Conservation (phyloP, 1,139 yeast species). For the Protomyces gravidus region DNA sequence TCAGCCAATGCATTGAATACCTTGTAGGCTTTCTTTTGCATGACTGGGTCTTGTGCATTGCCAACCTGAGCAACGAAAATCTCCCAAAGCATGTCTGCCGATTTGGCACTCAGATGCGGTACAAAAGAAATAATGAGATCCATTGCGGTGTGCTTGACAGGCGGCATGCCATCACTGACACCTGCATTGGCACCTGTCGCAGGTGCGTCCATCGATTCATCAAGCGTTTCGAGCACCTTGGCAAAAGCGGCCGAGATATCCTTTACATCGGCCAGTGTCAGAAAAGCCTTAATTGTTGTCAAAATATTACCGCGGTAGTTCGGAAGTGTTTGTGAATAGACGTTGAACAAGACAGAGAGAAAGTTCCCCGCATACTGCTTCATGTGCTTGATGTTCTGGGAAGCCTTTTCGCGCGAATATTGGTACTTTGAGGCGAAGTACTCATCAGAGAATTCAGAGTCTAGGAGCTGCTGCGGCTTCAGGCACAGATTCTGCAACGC, state of each 20-base stretch:
- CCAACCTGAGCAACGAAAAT: constrained; percentile 69
- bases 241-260: constrained; percentile 75
- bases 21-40: constrained; percentile 88
- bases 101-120: constrained; percentile 66
- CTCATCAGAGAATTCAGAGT: constrained; percentile 45
- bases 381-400: constrained; percentile 57
- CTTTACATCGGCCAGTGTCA: constrained; percentile 61
- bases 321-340: constrained; percentile 78
- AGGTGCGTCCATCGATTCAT: constrained; percentile 66
- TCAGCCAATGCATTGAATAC: constrained; percentile 64
- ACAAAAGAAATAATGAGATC: constrained; percentile 85
- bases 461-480: constrained; percentile 58
- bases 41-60: constrained; percentile 53
- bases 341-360: constrained; percentile 82
- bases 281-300: constrained; percentile 77
- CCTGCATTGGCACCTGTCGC: constrained; percentile 38
- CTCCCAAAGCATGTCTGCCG: constrained; percentile 68
- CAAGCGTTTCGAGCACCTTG: constrained; percentile 75
- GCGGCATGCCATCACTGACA: constrained; percentile 46
- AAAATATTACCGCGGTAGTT: constrained; percentile 78
- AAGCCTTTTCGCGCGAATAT: constrained; percentile 57
- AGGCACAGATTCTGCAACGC: constrained; percentile 74
- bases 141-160: constrained; percentile 77
- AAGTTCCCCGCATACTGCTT: constrained; percentile 62
- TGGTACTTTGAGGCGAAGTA: constrained; percentile 58